Evolutionary conservation across 345 rosid species (phyloP).

Genomic region (Nasturtium officinale): DNA sequence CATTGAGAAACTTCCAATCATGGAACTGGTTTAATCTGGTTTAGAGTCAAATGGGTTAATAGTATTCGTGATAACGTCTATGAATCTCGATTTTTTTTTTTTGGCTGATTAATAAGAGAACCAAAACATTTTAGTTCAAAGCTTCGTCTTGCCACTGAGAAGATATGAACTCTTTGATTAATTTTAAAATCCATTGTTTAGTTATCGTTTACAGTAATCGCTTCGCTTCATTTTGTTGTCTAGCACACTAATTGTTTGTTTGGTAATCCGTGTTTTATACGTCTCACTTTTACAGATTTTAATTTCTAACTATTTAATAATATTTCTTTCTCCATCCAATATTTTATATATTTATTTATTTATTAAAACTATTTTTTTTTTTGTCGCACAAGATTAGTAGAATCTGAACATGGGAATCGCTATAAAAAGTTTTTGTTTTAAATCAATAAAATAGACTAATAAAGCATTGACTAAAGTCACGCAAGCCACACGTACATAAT

Average conservation of each 20-base stretch:
- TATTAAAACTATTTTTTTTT: too few species aligned
- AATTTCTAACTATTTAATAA: background rate
- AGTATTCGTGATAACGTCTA: too few species aligned
- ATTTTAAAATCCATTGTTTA: background rate
- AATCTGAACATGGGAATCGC: conserved; percentile 1
- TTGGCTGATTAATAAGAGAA: too few species aligned
- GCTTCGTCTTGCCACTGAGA: background rate
- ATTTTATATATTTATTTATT: background rate
- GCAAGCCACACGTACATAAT: background rate
- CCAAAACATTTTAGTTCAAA: background rate
- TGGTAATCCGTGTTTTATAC: background rate
- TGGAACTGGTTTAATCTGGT: too few species aligned
- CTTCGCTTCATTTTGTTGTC: background rate
- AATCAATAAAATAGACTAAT: conserved; percentile 14
- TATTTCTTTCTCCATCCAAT: background rate
- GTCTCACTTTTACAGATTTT: background rate
- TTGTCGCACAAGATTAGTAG: too few species aligned
- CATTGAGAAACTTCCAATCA: too few species aligned
- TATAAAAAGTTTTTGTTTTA: background rate
- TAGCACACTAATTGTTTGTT: background rate
- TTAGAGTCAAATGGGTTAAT: too few species aligned
- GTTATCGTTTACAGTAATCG: background rate
- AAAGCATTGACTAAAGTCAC: conserved; percentile 8
- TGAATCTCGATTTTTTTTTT: too few species aligned
- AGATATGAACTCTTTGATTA: background rate